A percentile compares a stretch with the other conserved stretches of the same genome.
phyloP scores from a whole-genome alignment of 805 yeast species.

The Wickerhamomyces xylosicus region DNA sequence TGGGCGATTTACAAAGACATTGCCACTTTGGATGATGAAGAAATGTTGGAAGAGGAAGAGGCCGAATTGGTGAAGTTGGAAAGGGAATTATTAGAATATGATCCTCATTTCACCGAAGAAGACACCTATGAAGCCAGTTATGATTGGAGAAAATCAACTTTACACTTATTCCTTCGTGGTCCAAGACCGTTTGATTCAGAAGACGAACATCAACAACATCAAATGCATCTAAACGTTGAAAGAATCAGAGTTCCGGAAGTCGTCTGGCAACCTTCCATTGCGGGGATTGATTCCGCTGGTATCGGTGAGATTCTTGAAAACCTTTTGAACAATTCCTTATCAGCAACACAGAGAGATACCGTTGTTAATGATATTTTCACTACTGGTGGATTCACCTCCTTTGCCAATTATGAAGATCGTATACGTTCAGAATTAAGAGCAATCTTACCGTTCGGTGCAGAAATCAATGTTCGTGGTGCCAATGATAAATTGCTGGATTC shows the following conservation, averaged over 20 bases:
- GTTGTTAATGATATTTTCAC: conserved; percentile 59
- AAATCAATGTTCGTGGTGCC: conserved; percentile 53
- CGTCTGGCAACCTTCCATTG: conserved; percentile 83
- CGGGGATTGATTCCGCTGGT: conserved; percentile 95
- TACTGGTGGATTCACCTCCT: conserved; percentile 75
- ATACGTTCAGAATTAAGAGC: conserved; percentile 57
- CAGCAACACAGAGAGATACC: conserved; percentile 41
- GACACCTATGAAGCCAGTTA: conserved; percentile 73
- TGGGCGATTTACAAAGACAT: conserved; percentile 89
- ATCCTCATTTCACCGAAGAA: conserved; percentile 77
- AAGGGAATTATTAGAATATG: conserved; percentile 66
- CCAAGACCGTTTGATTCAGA: conserved; percentile 81
- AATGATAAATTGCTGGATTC: conserved; percentile 66
- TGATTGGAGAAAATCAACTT: conserved; percentile 73
- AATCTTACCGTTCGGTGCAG: conserved; percentile 59
- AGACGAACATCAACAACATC: conserved; percentile 78
- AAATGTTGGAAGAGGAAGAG: conserved; percentile 67
- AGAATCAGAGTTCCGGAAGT: conserved; percentile 89
- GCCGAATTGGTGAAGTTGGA: conserved; percentile 53
- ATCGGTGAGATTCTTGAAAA: conserved; percentile 68
- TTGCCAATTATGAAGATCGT: conserved; percentile 59
- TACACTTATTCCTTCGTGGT: conserved; percentile 84
- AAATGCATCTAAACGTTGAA: conserved; percentile 83
- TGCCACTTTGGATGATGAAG: conserved; percentile 66
- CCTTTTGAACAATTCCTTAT: conserved; percentile 46